These are phyloP conservation scores for Fusarium floridanum DNA, from an alignment of 2,329 filamentous ascomycete genomes.

Conservation along the genomic window DNA sequence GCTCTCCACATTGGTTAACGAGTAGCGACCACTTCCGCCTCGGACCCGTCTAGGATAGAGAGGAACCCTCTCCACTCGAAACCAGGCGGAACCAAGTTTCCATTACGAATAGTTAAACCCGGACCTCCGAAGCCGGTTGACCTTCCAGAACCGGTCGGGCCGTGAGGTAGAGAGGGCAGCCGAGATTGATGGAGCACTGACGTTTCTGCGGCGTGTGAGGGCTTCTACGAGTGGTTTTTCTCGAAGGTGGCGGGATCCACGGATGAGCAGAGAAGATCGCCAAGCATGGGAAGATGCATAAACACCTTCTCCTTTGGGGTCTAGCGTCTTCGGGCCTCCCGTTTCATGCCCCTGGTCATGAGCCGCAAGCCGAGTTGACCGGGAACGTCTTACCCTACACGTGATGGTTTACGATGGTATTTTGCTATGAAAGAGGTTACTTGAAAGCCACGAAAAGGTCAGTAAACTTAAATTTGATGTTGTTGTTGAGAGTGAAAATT, in stretches of 20 bases:
- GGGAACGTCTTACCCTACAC: background rate
- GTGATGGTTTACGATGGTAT: background rate
- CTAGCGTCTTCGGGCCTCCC: background rate
- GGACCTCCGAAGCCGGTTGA: background rate
- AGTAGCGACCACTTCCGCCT: background rate
- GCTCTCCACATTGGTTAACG: background rate
- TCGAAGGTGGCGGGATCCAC: background rate
- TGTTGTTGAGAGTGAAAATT: background rate
- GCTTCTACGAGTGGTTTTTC: background rate
- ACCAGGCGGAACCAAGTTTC: background rate
- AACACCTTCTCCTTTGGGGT: background rate
- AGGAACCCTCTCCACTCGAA: background rate
- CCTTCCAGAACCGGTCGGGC: constrained; percentile 1
- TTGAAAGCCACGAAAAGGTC: background rate
- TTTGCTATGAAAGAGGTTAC: background rate
- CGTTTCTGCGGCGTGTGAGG: background rate
- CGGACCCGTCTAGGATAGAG: background rate
- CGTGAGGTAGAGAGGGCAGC: background rate
- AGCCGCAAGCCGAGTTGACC: background rate
- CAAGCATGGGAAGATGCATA: constrained; percentile 1
- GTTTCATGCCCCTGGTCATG: background rate
- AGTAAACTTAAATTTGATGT: background rate
- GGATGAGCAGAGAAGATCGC: constrained; percentile 1
- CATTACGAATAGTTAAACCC: constrained; percentile 1
- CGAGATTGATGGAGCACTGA: background rate